Base-by-base conservation (phyloP, 495 filamentous ascomycete species). In the Daldinia grandis region DNA sequence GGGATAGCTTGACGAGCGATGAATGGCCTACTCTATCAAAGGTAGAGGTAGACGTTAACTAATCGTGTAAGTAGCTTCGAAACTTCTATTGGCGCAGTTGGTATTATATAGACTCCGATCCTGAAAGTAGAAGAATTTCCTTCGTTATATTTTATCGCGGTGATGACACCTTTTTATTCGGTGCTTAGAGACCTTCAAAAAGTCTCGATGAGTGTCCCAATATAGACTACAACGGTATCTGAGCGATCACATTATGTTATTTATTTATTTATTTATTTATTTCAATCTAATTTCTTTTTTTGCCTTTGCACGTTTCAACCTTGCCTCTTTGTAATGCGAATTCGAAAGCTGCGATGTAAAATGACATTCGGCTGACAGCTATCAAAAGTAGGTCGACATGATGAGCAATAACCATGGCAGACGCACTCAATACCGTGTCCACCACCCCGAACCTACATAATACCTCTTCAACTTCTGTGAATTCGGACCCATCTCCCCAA, bases 221-320 rank as follows among this genome's bases (percentile, higher is more conserved):
- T 78, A 87, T 86, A 91, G 93, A 97, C 94, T 97, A 97, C 94
- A 96, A 97, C 94, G 94, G 94, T 97, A 97, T 97, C 94, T 97
- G 94, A 97, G 87, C 85, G 84, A 81, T 81, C 71, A 62, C 38
- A 58, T 25, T 62, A 56, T 66, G 3, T 12, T 17, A 24, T 33
- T 30, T 25, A 19, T 17, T 31, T 21, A 56, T 35, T 35, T 14
- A 14, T 5, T 35, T 14, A 35, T 14, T 4, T n/a, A n/a, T n/a
- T n/a, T n/a, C n/a, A n/a, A n/a, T n/a, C n/a, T n/a, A 27, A 27
- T 15, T 28, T 30, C 12, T 25, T 35, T 31, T 56, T 50, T 14
- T 49, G n/a, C n/a, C 27, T 33, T 50, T 19, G 10, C 0, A 10
- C 10, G 19, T 33, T 57, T 33, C 42, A 47, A 54, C 27, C n/a